phyloP scores from a whole-genome alignment of 805 yeast species.

The Grigorovia humatica region DNA sequence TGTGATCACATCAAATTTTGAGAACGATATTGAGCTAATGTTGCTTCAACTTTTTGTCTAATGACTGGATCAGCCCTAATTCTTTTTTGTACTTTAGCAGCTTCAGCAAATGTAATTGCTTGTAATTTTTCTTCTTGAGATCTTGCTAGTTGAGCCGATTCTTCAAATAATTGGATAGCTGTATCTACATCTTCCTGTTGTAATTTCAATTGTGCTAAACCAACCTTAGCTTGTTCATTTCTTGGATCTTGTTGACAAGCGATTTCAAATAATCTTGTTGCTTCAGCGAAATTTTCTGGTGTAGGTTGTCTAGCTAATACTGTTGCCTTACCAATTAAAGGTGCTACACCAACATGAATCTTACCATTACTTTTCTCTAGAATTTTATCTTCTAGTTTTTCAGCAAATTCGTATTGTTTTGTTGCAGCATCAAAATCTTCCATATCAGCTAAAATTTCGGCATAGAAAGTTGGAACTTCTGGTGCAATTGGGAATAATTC shows the following conservation, averaged over 20 bases:
- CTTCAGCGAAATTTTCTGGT: slow-evolving; percentile 39
- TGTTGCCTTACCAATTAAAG: slow-evolving; percentile 83
- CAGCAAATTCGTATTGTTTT: slow-evolving; percentile 78
- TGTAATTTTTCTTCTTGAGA: slow-evolving; percentile 77
- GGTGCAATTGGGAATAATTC: slow-evolving; percentile 75
- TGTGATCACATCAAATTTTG: slow-evolving; percentile 20
- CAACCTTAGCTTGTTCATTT: slow-evolving; percentile 78
- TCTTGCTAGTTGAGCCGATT: slow-evolving; percentile 74
- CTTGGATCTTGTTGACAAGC: slow-evolving; percentile 81
- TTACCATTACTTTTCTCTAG: slow-evolving; percentile 35
- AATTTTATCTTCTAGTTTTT: slow-evolving; percentile 53
- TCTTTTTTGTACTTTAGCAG: slow-evolving; percentile 79
- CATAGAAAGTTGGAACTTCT: slow-evolving; percentile 90
- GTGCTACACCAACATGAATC: slow-evolving; percentile 77
- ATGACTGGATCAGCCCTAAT: slow-evolving; percentile 61
- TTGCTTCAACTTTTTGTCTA: slow-evolving; percentile 51
- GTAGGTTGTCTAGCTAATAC: slow-evolving; percentile 45
- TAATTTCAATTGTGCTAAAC: slow-evolving; percentile 85
- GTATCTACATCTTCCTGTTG: slow-evolving; percentile 75
- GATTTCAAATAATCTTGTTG: slow-evolving; percentile 53
- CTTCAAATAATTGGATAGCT: slow-evolving; percentile 74
- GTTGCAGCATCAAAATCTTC: slow-evolving; percentile 64
- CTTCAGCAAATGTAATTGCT: slow-evolving; percentile 86
- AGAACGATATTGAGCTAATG: slow-evolving; percentile 34
- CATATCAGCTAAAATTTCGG: slow-evolving; percentile 82